Base-by-base conservation (phyloP, 495 filamentous ascomycete genomes). In the Amorphotheca resinae region DNA sequence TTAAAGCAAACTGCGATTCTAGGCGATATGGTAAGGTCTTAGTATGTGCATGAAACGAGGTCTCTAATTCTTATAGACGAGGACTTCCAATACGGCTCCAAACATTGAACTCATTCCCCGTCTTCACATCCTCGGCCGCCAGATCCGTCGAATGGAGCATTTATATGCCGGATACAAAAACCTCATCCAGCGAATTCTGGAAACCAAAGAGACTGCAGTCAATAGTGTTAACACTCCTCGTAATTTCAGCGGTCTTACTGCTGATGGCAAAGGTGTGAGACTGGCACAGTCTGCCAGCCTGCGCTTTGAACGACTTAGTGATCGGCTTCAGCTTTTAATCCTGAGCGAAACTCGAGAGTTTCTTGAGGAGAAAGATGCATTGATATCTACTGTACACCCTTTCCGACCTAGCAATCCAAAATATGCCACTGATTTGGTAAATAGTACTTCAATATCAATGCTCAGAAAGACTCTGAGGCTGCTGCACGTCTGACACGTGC, bases 381-480 rank as follows among this genome's bases (percentile, higher is more conserved):
- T 93, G 32, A 80, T 85, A 14, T 77, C 76, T 39, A 70, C 88
- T 61, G 53, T 56, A 50, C 5, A 44, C 18, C 21, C 12, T 14
- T 36, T 6, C 33, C 14, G 12, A 9, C 33, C 15, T 20, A 14
- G 9, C 4, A 34, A 26, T 1, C 17, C 28, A 22, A 34, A 28
- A 18, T 35, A 22, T 18, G 33, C 16, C 32, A 28, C 17, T 36
- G 9, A 46, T 33, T 22, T 14, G 28, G 23, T 0, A n/a, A 2
- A 30, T 36, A 86, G 81, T 86, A 86, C 59, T 93, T 91, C 70
- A 89, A 87, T 62, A 69, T 93, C 51, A 87, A 84, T 42, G 79
- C 85, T 9, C 77, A 89, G 53, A 84, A 84, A 53, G 81, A 93
- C 62, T 84, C 82, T 2, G 70, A 80, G 42, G 76, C 79, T 1